These are phyloP conservation scores for Rhizomucor miehei DNA, from an alignment of 371 early-diverging fungal genomes.

Conservation along the genomic window DNA sequence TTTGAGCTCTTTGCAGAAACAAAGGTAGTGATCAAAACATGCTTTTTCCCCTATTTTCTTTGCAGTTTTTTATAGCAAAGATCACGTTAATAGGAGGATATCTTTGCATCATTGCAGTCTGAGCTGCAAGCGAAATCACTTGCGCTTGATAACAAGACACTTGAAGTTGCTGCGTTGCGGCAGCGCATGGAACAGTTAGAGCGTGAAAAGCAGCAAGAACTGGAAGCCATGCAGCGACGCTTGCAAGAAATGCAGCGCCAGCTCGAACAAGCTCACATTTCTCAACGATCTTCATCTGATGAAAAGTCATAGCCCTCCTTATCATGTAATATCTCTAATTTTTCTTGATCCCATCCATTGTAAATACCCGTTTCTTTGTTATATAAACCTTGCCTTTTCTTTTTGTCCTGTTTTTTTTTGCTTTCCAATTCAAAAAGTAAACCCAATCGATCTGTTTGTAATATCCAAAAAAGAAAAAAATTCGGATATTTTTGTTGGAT, in stretches of 20 bases:
- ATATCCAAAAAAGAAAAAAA: too few relatives aligned
- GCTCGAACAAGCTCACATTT: constrained; percentile 5
- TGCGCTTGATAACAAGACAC: constrained; percentile 23
- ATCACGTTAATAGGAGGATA: constrained; percentile 13
- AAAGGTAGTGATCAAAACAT: constrained; percentile 4
- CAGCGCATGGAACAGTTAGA: constrained; percentile 21
- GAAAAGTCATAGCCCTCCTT: too few relatives aligned
- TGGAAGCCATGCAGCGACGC: constrained; percentile 16
- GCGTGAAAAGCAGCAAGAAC: constrained; percentile 21
- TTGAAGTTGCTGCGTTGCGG: constrained; percentile 24
- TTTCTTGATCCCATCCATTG: too few relatives aligned
- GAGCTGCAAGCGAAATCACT: constrained; percentile 21
- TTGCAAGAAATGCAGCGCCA: constrained; percentile 15
- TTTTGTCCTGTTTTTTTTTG: too few relatives aligned
- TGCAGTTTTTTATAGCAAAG: neutral
- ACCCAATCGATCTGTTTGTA: too few relatives aligned
- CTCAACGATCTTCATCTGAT: too few relatives aligned
- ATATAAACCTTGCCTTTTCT: too few relatives aligned
- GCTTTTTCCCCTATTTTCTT: neutral
- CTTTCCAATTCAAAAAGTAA: too few relatives aligned
- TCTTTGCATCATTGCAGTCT: constrained; percentile 14
- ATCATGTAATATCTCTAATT: too few relatives aligned
- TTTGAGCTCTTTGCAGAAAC: constrained; percentile 18
- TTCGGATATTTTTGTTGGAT: too few relatives aligned
- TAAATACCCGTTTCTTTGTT: too few relatives aligned